Percentiles rank a stretch among this genome's conserved stretches.
Conservation (phyloP, 2,329 filamentous ascomycete genomes). For the Penicillium sp. region DNA sequence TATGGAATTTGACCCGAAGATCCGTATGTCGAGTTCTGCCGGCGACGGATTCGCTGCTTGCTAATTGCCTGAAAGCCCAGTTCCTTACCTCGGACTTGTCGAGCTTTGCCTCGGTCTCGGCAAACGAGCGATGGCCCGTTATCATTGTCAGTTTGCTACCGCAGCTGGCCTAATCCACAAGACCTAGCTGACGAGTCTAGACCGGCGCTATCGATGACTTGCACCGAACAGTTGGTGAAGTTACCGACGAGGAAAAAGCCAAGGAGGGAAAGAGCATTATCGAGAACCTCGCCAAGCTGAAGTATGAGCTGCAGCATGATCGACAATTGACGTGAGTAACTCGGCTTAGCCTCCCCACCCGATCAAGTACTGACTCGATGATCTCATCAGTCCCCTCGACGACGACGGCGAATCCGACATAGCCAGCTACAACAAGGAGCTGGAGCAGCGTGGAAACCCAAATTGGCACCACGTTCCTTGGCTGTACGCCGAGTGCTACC, state of each 20-base stretch:
- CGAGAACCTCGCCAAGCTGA: slow-evolving; percentile 70
- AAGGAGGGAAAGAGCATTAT: slow-evolving; percentile 84
- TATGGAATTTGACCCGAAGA: slow-evolving; percentile 73
- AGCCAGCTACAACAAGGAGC: slow-evolving; percentile 74
- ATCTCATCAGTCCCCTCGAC: slow-evolving; percentile 54
- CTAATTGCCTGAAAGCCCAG: slow-evolving; percentile 50
- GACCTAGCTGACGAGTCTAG: slow-evolving; percentile 43
- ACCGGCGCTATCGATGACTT: slow-evolving; percentile 91
- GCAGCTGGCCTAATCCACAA: neutral
- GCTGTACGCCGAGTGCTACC: slow-evolving; percentile 90
- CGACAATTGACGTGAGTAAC: slow-evolving; percentile 62
- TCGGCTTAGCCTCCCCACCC: neutral
- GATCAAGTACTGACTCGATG: slow-evolving; percentile 1
- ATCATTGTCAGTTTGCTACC: slow-evolving; percentile 62
- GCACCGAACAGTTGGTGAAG: slow-evolving; percentile 54
- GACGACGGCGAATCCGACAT: slow-evolving; percentile 76
- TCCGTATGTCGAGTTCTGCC: slow-evolving; percentile 50
- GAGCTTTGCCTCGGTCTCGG: slow-evolving; percentile 83
- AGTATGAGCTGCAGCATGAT: slow-evolving; percentile 93
- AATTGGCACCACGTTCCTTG: slow-evolving; percentile 82
- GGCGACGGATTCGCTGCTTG: slow-evolving; percentile 9
- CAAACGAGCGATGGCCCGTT: slow-evolving; percentile 82
- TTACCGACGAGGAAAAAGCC: slow-evolving; percentile 54
- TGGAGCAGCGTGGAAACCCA: slow-evolving; percentile 65
- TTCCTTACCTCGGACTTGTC: slow-evolving; percentile 74